Percentiles rank a stretch among this genome's conserved stretches.
Evolutionary conservation across 371 early-diverging fungal genomes (phyloP).

Genomic region (Circinella umbellata): DNA sequence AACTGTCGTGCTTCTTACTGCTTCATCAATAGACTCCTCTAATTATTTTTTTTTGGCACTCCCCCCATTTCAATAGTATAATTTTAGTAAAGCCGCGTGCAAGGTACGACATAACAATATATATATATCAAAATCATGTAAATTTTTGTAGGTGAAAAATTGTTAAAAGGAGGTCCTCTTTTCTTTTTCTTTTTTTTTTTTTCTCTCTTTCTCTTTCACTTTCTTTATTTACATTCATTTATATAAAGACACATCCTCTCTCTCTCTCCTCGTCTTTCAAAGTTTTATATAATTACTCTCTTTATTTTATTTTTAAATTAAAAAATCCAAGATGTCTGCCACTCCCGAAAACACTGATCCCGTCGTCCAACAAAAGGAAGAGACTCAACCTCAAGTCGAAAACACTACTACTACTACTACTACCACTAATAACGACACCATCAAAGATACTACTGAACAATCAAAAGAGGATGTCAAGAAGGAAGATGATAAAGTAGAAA

Average conservation of each 20-base stretch:
- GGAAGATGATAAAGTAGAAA: neutral
- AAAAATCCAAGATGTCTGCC: neutral
- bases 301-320: neutral
- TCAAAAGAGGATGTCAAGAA: neutral
- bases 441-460: neutral
- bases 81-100: constrained; percentile 11
- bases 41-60: too few relatives aligned
- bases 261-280: too few relatives aligned
- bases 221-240: neutral
- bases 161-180: neutral
- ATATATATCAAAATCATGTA: neutral
- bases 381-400: neutral
- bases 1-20: neutral
- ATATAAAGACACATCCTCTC: too few relatives aligned
- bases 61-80: constrained; percentile 1
- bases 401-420: neutral
- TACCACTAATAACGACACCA: neutral
- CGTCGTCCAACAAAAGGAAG: neutral
- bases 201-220: neutral
- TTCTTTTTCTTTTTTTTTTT: neutral
- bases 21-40: too few relatives aligned
- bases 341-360: neutral
- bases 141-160: neutral
- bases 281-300: too few relatives aligned
- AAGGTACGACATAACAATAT: neutral